Evolutionary conservation across 2,329 filamentous ascomycete species (phyloP).

Genomic region (Bipolaris oryzae): DNA sequence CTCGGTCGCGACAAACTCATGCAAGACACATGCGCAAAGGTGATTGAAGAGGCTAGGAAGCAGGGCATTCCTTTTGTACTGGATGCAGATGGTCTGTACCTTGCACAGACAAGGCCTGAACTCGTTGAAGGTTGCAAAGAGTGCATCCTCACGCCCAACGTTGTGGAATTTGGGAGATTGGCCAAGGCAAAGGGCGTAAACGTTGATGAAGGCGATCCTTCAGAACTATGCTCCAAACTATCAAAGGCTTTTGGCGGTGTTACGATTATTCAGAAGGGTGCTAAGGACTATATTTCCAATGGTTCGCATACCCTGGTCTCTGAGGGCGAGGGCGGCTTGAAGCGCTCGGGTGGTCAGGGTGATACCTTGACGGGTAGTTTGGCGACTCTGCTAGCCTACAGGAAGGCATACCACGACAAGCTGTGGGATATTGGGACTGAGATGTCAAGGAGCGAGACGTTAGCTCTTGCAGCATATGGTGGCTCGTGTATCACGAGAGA

Average conservation of each 20-base stretch:
- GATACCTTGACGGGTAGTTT: conserved; percentile 91
- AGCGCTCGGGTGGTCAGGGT: conserved; percentile 92
- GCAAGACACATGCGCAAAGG: conserved; percentile 80
- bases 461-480: conserved; percentile 82
- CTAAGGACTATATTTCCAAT: conserved; percentile 81
- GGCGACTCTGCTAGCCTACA: conserved; percentile 87
- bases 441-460: conserved; percentile 63
- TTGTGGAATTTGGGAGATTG: conserved; percentile 86
- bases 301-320: conserved; percentile 75
- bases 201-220: conserved; percentile 57
- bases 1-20: conserved; percentile 89
- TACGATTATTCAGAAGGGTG: conserved; percentile 89
- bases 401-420: conserved; percentile 81
- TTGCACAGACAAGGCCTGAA: conserved; percentile 77
- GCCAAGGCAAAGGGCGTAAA: conserved; percentile 77
- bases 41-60: conserved; percentile 79
- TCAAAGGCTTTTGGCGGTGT: conserved; percentile 82
- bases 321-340: conserved; percentile 80
- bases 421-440: conserved; percentile 71
- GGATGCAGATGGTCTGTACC: conserved; percentile 84
- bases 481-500: conserved; percentile 88
- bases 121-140: conserved; percentile 80
- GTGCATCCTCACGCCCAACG: conserved; percentile 91
- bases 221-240: conserved; percentile 70
- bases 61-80: conserved; percentile 79